These are phyloP conservation scores for Aspergillus nidulans DNA, from an alignment of 495 filamentous ascomycete species.

Conservation along the genomic window DNA sequence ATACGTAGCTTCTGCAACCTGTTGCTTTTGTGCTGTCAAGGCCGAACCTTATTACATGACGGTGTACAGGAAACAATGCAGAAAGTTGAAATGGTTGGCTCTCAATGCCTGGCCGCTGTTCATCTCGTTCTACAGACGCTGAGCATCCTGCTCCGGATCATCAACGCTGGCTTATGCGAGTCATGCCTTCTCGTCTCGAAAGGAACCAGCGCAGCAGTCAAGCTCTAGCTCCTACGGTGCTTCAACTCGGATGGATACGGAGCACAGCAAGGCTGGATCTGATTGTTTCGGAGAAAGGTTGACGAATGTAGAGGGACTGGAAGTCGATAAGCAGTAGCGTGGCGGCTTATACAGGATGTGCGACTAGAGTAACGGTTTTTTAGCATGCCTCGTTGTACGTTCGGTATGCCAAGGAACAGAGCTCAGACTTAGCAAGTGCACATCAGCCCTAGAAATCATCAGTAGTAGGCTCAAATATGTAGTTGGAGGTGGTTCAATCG, in stretches of 20 bases:
- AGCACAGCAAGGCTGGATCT: too few species aligned
- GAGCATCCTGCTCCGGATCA: not conserved
- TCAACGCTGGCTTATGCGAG: not conserved
- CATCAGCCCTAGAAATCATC: too few species aligned
- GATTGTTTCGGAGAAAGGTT: not conserved
- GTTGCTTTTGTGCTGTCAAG: constrained; percentile 2
- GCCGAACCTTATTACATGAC: constrained; percentile 1
- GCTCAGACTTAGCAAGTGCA: too few species aligned
- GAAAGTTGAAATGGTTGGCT: constrained; percentile 6
- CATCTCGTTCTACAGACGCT: constrained; percentile 3
- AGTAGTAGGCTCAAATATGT: not conserved
- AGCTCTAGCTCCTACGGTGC: not conserved
- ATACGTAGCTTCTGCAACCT: not conserved
- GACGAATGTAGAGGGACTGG: not conserved
- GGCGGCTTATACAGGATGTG: too few species aligned
- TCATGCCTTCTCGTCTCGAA: not conserved
- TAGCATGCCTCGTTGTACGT: too few species aligned
- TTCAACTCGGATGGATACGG: not conserved
- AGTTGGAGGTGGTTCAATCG: not conserved
- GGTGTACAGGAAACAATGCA: not conserved
- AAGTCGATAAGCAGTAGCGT: too few species aligned
- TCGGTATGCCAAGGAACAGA: too few species aligned
- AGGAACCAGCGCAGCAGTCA: not conserved
- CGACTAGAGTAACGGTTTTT: too few species aligned
- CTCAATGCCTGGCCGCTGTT: not conserved